phyloP scores from a whole-genome alignment of 805 yeast genomes.

The Gaillardinia entomophila region DNA sequence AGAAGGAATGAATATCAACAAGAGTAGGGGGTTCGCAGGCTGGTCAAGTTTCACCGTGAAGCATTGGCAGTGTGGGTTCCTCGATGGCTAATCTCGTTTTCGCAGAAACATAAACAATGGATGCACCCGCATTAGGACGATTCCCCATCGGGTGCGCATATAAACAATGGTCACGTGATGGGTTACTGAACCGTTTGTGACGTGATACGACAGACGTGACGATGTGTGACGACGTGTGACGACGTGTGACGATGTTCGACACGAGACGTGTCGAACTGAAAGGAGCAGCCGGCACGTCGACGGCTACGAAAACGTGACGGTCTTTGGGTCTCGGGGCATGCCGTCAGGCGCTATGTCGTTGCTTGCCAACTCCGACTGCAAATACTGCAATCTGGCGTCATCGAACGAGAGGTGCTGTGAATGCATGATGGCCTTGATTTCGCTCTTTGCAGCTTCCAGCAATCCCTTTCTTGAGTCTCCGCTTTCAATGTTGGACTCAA shows the following conservation, averaged over 20 bases:
- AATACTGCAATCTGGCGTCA: conserved; percentile 57
- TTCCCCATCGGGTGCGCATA: conserved; percentile 1
- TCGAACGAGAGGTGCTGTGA: conserved; percentile 51
- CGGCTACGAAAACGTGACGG: conserved; percentile 12
- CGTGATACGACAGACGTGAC: too few species aligned
- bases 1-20: not conserved
- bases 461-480: conserved; percentile 60
- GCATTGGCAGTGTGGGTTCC: not conserved
- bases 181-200: too few species aligned
- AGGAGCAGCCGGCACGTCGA: too few species aligned
- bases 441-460: conserved; percentile 46
- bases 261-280: too few species aligned
- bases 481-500: conserved; percentile 33
- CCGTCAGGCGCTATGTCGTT: conserved; percentile 12
- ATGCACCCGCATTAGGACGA: conserved; percentile 1
- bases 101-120: not conserved
- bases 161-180: too few species aligned
- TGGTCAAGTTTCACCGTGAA: not conserved
- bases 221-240: too few species aligned
- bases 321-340: conserved; percentile 13
- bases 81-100: not conserved
- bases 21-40: not conserved
- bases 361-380: conserved; percentile 36
- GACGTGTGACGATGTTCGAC: too few species aligned
- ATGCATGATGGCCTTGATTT: conserved; percentile 51